Percentiles rank a stretch among this genome's conserved stretches.
Evolutionary conservation across 2,329 filamentous ascomycete species (phyloP).

Genomic region (Venturiaceae sp.): DNA sequence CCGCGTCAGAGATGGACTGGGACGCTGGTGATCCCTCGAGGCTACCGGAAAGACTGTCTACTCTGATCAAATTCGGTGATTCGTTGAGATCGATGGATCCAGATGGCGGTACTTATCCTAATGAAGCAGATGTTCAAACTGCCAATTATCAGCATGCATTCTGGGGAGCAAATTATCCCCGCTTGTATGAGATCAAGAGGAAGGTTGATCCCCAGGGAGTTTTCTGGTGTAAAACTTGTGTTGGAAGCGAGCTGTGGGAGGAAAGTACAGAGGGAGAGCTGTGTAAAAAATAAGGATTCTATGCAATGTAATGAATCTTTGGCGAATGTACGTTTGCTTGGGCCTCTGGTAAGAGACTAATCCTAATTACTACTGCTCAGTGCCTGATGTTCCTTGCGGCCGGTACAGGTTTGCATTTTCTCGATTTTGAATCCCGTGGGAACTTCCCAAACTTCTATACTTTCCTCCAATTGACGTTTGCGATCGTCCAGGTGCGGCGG

Average conservation of each 20-base stretch:
- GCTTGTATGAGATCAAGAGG: conserved; percentile 5
- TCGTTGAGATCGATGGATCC: background rate
- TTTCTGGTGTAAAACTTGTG: conserved; percentile 2
- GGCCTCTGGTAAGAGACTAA: too few relatives aligned
- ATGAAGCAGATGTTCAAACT: background rate
- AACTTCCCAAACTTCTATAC: too few relatives aligned
- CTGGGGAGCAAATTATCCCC: conserved; percentile 6
- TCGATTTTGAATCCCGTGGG: too few relatives aligned
- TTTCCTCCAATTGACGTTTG: too few relatives aligned
- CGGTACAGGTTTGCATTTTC: too few relatives aligned
- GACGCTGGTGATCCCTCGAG: background rate
- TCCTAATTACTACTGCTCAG: too few relatives aligned
- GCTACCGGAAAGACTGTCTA: background rate
- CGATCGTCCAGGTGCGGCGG: too few relatives aligned
- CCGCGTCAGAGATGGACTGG: conserved; percentile 15
- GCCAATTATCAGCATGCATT: conserved; percentile 7
- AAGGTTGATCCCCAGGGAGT: conserved; percentile 8
- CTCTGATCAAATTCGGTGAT: background rate
- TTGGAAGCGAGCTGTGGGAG: background rate
- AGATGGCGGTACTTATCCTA: background rate
- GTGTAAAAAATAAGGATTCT: too few relatives aligned
- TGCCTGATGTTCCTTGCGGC: too few relatives aligned
- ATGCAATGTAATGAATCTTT: too few relatives aligned
- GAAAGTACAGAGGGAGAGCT: background rate
- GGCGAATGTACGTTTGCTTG: too few relatives aligned